Percentiles rank a stretch among this genome's conserved stretches.
Conservation (phyloP, 169 alveolate genomes). For the Perkinsus olseni region DNA sequence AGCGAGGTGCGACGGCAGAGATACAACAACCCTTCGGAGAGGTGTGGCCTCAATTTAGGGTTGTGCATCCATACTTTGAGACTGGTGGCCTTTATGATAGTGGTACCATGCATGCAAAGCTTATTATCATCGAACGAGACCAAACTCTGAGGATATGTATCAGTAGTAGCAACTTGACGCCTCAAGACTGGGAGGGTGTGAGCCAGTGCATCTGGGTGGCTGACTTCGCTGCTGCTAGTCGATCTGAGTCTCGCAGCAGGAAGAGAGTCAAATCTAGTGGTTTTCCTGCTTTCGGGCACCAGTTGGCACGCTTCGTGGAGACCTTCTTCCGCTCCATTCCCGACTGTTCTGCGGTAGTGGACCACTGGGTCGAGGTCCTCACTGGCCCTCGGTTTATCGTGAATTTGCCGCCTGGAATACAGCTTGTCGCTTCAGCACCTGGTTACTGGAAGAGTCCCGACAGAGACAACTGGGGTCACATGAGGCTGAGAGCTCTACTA, state of each 20-base stretch:
- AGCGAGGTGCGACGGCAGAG: background rate
- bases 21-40: background rate
- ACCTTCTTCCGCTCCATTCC: background rate
- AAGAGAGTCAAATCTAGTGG: background rate
- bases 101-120: background rate
- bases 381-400: background rate
- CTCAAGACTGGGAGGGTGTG: background rate
- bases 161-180: background rate
- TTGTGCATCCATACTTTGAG: background rate
- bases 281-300: background rate
- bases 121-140: background rate
- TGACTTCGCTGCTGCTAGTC: background rate
- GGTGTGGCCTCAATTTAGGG: background rate
- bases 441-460: background rate
- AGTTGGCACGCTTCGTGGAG: background rate
- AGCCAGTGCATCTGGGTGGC: background rate
- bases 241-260: background rate
- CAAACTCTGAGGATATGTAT: background rate
- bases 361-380: background rate
- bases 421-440: background rate
- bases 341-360: background rate
- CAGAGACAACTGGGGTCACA: background rate
- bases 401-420: background rate
- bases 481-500: background rate
- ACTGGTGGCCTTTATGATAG: background rate